Conservation (phyloP, 768 basidiomycete species). For the Tulasnella sp. region DNA sequence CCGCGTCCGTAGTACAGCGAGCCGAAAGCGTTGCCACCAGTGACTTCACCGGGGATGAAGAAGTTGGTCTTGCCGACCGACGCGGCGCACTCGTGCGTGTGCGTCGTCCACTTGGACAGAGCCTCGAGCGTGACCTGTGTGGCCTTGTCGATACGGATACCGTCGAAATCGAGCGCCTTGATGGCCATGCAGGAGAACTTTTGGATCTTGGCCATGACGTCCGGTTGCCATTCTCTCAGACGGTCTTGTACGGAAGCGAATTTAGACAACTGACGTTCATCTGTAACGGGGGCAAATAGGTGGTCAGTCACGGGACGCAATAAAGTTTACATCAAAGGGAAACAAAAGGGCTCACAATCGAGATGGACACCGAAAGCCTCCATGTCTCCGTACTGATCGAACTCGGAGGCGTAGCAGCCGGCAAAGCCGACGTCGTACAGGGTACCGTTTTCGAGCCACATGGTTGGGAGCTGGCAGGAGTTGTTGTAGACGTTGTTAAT, state of each 20-base stretch:
- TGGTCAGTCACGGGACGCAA: background rate
- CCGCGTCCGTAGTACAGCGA: conserved; percentile 86
- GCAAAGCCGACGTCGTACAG: conserved; percentile 53
- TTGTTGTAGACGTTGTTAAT: conserved; percentile 65
- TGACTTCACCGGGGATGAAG: conserved; percentile 89
- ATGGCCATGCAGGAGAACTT: conserved; percentile 83
- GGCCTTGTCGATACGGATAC: conserved; percentile 92
- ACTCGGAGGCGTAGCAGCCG: conserved; percentile 79
- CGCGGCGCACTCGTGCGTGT: conserved; percentile 70
- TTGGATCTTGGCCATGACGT: conserved; percentile 72
- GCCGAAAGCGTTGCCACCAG: conserved; percentile 89
- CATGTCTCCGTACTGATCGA: conserved; percentile 95
- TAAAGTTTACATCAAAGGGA: background rate
- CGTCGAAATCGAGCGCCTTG: conserved; percentile 84
- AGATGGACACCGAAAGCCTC: conserved; percentile 97
- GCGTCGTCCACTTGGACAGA: conserved; percentile 67
- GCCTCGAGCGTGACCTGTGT: conserved; percentile 86
- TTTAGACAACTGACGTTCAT: conserved; percentile 88
- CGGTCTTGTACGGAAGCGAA: conserved; percentile 96
- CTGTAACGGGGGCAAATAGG: conserved; percentile 35
- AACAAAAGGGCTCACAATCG: conserved; percentile 48
- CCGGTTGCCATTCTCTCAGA: conserved; percentile 84
- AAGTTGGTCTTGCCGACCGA: conserved; percentile 78
- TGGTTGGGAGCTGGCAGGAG: conserved; percentile 69
- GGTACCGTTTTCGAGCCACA: conserved; percentile 76